phyloP scores from a whole-genome alignment of 139 green algal species.

The Cymbomonas tetramitiformis region DNA sequence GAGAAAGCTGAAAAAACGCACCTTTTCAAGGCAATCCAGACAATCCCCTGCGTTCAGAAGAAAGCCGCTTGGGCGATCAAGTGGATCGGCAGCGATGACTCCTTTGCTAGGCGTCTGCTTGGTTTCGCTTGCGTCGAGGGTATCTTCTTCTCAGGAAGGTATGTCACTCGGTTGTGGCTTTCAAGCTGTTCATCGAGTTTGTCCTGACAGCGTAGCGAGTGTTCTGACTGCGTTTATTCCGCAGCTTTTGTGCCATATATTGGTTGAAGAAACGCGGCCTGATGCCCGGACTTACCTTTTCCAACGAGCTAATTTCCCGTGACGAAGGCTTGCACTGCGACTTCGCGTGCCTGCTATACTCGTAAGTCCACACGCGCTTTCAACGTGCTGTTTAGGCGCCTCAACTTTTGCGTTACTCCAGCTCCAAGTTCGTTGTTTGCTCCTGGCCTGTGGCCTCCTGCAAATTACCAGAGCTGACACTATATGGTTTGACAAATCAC shows the following conservation, averaged over 20 bases:
- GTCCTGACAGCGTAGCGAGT: too few relatives aligned
- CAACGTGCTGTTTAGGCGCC: too few relatives aligned
- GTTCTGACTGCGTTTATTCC: too few relatives aligned
- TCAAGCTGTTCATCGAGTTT: too few relatives aligned
- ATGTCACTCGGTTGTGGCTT: too few relatives aligned
- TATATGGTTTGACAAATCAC: too few relatives aligned
- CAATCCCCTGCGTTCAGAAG: conserved; percentile 40
- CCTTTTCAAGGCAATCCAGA: conserved; percentile 47
- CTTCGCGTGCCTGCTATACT: conserved; percentile 66
- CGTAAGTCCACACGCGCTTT: too few relatives aligned
- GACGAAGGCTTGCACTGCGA: conserved; percentile 63
- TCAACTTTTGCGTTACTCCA: too few relatives aligned
- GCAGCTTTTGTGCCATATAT: conserved; percentile 60
- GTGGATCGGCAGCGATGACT: conserved; percentile 24
- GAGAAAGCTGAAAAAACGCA: conserved; percentile 32
- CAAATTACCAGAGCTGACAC: too few relatives aligned
- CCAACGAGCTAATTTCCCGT: conserved; percentile 59
- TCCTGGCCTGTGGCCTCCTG: too few relatives aligned
- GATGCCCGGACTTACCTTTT: conserved; percentile 60
- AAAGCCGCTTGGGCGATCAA: conserved; percentile 38
- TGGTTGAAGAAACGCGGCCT: conserved; percentile 60
- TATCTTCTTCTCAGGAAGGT: conserved; percentile 66
- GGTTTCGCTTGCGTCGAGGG: conserved; percentile 64
- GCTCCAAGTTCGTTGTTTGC: too few relatives aligned
- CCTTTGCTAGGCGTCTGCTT: conserved; percentile 51